Percentiles rank a stretch among this genome's conserved stretches.
phyloP scores from a whole-genome alignment of 768 basidiomycete species.

The Collybiopsis confluens region DNA sequence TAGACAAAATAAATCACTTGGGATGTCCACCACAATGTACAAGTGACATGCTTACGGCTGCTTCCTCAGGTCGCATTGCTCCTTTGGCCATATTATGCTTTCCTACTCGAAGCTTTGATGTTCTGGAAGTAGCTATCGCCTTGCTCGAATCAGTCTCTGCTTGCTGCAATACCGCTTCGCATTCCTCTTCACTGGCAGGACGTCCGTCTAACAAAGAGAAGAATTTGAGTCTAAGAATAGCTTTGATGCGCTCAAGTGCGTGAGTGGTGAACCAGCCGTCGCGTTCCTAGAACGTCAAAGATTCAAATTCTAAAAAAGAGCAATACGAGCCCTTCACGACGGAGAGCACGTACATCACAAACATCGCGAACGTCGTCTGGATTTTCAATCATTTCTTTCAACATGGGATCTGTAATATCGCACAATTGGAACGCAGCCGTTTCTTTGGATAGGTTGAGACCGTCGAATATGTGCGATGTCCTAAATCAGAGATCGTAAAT shows the following conservation, averaged over 20 bases:
- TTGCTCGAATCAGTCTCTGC: slow-evolving; percentile 30
- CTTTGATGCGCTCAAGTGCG: slow-evolving; percentile 79
- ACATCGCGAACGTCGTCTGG: slow-evolving; percentile 61
- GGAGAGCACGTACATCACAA: slow-evolving; percentile 59
- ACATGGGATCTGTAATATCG: slow-evolving; percentile 85
- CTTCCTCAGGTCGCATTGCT: slow-evolving; percentile 76
- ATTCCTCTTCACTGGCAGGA: slow-evolving; percentile 69
- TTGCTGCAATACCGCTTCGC: slow-evolving; percentile 52
- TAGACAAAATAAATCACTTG: not conserved
- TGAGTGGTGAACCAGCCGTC: slow-evolving; percentile 87
- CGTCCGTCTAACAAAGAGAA: slow-evolving; percentile 73
- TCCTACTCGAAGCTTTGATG: slow-evolving; percentile 54
- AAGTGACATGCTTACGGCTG: slow-evolving; percentile 50
- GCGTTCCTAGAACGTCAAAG: slow-evolving; percentile 52
- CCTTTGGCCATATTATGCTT: slow-evolving; percentile 92
- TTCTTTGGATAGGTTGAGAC: slow-evolving; percentile 71
- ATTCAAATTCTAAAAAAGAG: too few relatives aligned
- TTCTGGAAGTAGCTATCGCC: slow-evolving; percentile 34
- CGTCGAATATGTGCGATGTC: slow-evolving; percentile 87
- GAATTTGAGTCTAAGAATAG: slow-evolving; percentile 81
- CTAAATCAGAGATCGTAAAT: slow-evolving; percentile 22
- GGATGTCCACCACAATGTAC: not conserved
- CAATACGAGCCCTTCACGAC: not conserved
- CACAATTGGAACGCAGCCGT: slow-evolving; percentile 93
- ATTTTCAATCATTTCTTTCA: slow-evolving; percentile 77